Conservation (phyloP, 2,329 filamentous ascomycete species). For the Alternaria solani region DNA sequence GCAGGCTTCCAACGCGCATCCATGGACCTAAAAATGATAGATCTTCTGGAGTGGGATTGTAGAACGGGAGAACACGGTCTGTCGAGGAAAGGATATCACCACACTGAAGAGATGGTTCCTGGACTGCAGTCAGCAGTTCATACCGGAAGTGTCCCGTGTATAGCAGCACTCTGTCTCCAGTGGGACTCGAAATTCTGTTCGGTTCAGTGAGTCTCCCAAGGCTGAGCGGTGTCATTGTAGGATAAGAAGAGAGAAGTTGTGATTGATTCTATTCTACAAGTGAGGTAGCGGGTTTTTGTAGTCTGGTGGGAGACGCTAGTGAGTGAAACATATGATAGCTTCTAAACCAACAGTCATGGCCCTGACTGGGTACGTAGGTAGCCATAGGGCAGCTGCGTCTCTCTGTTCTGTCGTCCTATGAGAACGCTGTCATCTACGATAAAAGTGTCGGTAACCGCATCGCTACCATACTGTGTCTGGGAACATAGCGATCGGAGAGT, state of each 20-base stretch:
- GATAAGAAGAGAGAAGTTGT: too few species aligned
- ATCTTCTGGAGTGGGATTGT: neutral
- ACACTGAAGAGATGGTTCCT: neutral
- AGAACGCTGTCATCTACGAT: neutral
- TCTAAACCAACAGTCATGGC: neutral
- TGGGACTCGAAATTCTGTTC: neutral
- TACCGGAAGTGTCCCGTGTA: neutral
- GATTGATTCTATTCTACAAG: too few species aligned
- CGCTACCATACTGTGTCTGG: neutral
- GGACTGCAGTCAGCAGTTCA: neutral
- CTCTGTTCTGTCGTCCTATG: neutral
- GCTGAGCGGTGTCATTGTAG: neutral
- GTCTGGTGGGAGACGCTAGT: too few species aligned
- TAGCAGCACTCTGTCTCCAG: neutral
- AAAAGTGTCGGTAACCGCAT: neutral
- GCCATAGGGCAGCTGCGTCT: neutral
- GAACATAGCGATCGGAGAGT: neutral
- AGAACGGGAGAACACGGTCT: too few species aligned
- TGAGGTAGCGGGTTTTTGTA: too few species aligned
- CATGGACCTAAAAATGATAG: neutral
- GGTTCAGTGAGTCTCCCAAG: neutral
- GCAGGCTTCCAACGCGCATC: too few species aligned
- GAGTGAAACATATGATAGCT: too few species aligned
- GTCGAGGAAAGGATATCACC: neutral
- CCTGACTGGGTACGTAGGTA: neutral